Evolutionary conservation across 371 early-diverging fungal species (phyloP).

Genomic region (Apophysomyces ossiformis): DNA sequence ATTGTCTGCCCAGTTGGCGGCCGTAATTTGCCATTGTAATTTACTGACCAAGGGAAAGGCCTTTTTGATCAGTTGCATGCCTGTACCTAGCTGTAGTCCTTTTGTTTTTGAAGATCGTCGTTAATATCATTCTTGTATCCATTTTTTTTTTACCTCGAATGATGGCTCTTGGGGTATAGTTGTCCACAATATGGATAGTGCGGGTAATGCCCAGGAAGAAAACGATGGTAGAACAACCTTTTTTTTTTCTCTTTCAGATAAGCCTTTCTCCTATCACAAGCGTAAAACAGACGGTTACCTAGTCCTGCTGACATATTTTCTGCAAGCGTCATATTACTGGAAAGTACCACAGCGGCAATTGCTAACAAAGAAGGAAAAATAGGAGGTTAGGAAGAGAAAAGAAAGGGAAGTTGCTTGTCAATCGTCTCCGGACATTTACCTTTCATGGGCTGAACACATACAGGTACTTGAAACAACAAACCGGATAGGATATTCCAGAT

Average conservation of each 20-base stretch:
- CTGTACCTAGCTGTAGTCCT: conserved; percentile 87
- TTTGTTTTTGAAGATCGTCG: not conserved
- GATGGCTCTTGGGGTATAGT: conserved; percentile 76
- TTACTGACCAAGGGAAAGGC: conserved; percentile 63
- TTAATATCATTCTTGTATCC: not conserved
- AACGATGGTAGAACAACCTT: conserved; percentile 52
- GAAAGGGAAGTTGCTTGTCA: conserved; percentile 4
- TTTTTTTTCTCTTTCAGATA: conserved; percentile 3
- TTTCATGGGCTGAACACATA: conserved; percentile 89
- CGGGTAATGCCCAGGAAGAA: conserved; percentile 75
- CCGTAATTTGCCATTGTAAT: conserved; percentile 35
- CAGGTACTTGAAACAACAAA: conserved; percentile 78
- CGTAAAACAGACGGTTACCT: conserved; percentile 20
- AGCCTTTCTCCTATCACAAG: not conserved
- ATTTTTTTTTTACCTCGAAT: conserved; percentile 64
- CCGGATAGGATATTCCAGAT: conserved; percentile 88
- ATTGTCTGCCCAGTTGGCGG: conserved; percentile 76
- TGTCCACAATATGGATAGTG: conserved; percentile 71
- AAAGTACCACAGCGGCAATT: conserved; percentile 83
- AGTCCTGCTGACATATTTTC: conserved; percentile 82
- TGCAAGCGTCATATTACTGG: conserved; percentile 67
- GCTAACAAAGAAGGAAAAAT: conserved; percentile 43
- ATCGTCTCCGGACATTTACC: conserved; percentile 37
- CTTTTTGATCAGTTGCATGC: conserved; percentile 74
- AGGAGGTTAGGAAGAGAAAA: not conserved